Conservation (phyloP, 352 stramenopile species). For the Pythium utonaiense region DNA sequence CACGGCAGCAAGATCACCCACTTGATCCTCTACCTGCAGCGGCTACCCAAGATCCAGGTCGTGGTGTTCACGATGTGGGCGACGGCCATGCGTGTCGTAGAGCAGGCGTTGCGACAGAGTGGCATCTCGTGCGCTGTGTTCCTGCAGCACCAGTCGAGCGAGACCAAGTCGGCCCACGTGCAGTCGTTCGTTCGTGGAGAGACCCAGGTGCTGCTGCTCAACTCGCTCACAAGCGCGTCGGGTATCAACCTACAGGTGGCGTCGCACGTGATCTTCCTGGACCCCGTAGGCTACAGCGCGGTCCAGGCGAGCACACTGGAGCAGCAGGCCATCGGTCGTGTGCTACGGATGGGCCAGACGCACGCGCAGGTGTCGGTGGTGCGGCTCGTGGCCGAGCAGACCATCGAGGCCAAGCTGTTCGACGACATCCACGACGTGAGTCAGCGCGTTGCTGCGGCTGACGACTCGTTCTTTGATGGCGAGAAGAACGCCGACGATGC, state of each 20-base stretch:
- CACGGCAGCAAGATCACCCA: constrained; percentile 76
- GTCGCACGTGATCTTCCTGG: constrained; percentile 80
- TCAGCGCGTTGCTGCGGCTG: constrained; percentile 35
- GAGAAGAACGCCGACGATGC: constrained; percentile 38
- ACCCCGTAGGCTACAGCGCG: constrained; percentile 64
- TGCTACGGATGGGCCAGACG: constrained; percentile 84
- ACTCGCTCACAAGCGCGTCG: constrained; percentile 76
- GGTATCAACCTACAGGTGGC: constrained; percentile 85
- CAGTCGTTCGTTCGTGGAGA: constrained; percentile 58
- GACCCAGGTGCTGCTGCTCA: constrained; percentile 69
- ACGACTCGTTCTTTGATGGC: constrained; percentile 73
- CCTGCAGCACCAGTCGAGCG: constrained; percentile 70
- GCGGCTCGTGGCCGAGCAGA: constrained; percentile 69
- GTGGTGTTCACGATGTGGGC: constrained; percentile 87
- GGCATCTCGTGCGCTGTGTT: constrained; percentile 67
- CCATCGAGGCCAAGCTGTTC: constrained; percentile 70
- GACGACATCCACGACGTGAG: constrained; percentile 65
- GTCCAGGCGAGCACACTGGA: constrained; percentile 76
- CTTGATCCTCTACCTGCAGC: constrained; percentile 61
- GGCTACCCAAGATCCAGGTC: constrained; percentile 50
- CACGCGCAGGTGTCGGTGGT: constrained; percentile 65
- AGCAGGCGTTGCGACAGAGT: constrained; percentile 50
- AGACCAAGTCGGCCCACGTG: constrained; percentile 74
- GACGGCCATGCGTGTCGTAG: constrained; percentile 54
- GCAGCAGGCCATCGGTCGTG: constrained; percentile 79